Base-by-base conservation (phyloP, 129 eudicot genomes). In the Chrysanthemum lavandulifolium region DNA sequence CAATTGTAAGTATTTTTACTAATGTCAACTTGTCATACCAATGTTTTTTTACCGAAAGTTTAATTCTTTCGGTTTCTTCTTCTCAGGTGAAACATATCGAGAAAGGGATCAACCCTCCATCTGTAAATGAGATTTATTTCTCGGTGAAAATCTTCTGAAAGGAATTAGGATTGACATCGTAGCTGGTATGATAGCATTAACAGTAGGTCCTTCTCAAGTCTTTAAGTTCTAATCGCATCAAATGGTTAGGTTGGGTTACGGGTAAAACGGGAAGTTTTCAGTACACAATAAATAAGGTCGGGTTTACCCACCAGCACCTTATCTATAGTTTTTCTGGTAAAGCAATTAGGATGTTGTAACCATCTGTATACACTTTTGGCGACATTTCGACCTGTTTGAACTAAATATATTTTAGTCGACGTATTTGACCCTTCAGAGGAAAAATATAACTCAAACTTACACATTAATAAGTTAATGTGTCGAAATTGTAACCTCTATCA, bases 121-220 rank as follows among this genome's bases (percentile, higher is more conserved):
- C 96, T 15, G 73, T 84, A 31, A 36, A 82, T 75, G 76, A 87
- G 67, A 84, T 90, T 25, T 87, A 75, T 72, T 84, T 90, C 49
- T 56, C 79, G 4, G 94, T 56, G 81, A 73, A 49, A 75, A 90
- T 87, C 86, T 90, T 53, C 18, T 76, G 21, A 87, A 90, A 79
- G 96, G 96, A 21, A 58, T 82, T 29, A 79, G 71, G 57, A 87
- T 87, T 3, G 96, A 91, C 3, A 69, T 87, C 8, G 88, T 90
- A 33, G 87, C 96, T 31, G 96, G 96, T 40, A 79, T 90, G 90
- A 67, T 90, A 68, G 96, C 85, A 6, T 67, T 90, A 70, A 90
- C 96, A 59, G 96, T 90, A 81, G 54, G 86, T 56, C 3, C 80
- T 15, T 25, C 54, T 36, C 70, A 59, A 56, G 10, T 36, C 47